These are phyloP conservation scores for Leucocoprinus leucothites DNA, from an alignment of 768 basidiomycete species.

Conservation along the genomic window DNA sequence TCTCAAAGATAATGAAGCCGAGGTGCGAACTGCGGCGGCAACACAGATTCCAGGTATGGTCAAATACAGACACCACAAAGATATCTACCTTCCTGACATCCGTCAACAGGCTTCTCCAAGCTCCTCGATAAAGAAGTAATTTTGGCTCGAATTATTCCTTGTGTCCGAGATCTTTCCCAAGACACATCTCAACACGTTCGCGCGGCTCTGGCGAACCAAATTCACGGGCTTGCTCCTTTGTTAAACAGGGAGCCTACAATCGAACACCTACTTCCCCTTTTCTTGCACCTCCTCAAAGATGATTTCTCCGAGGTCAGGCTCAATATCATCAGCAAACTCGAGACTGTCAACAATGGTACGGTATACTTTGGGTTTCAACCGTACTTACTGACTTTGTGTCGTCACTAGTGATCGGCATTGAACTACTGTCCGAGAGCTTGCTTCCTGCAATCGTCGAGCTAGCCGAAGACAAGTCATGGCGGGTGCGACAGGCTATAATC, in stretches of 20 bases:
- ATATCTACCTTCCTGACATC: slow-evolving; percentile 5
- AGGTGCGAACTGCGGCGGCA: slow-evolving; percentile 94
- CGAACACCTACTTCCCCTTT: slow-evolving; percentile 94
- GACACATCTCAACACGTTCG: slow-evolving; percentile 97
- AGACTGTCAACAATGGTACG: slow-evolving; percentile 89
- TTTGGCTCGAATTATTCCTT: slow-evolving; percentile 88
- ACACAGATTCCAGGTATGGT: slow-evolving; percentile 93
- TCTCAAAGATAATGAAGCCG: slow-evolving; percentile 97
- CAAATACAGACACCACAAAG: slow-evolving; percentile 4
- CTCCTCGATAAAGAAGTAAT: slow-evolving; percentile 92
- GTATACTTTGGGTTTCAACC: slow-evolving; percentile 7
- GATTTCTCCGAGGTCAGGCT: slow-evolving; percentile 97
- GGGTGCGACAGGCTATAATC: slow-evolving; percentile 98
- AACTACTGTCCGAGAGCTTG: slow-evolving; percentile 89
- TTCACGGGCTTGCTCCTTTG: slow-evolving; percentile 92
- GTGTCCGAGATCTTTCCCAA: slow-evolving; percentile 90
- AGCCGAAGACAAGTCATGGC: slow-evolving; percentile 99
- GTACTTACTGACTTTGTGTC: slow-evolving; percentile 17
- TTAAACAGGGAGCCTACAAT: slow-evolving; percentile 92
- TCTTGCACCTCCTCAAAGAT: slow-evolving; percentile 95
- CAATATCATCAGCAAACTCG: slow-evolving; percentile 98
- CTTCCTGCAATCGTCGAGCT: slow-evolving; percentile 97
- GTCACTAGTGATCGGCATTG: slow-evolving; percentile 90
- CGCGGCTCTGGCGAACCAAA: slow-evolving; percentile 93
- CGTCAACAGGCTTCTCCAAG: slow-evolving; percentile 79